Conservation (phyloP, 257 asterid species). For the Craterostigma plantagineum region DNA sequence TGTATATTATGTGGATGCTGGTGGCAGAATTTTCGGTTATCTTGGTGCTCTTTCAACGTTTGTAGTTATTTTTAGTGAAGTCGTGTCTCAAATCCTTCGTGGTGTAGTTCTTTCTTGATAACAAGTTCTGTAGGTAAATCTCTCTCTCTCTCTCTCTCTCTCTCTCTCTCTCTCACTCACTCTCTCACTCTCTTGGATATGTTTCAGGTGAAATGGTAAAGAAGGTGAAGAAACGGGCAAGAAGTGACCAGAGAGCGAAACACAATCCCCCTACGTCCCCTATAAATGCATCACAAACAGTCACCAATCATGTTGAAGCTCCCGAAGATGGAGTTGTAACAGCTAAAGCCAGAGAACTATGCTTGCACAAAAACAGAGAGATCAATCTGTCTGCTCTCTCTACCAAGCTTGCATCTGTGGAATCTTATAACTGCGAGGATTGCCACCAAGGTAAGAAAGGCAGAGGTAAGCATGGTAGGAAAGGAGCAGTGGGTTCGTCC, state of each 20-base stretch:
- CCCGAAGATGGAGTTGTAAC: conserved; percentile 19
- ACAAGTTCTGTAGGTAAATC: too few species aligned
- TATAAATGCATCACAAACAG: conserved; percentile 10
- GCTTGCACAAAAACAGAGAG: conserved; percentile 51
- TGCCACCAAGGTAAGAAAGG: conserved; percentile 47
- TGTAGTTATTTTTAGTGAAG: too few species aligned
- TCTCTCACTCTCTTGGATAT: conserved; percentile 10
- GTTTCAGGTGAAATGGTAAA: conserved; percentile 61
- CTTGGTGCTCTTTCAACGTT: too few species aligned
- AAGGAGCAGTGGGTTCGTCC: conserved; percentile 9
- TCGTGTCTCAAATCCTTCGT: too few species aligned
- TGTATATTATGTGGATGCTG: too few species aligned
- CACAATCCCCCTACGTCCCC: conserved; percentile 19
- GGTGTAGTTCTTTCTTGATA: too few species aligned
- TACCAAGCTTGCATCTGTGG: conserved; percentile 28
- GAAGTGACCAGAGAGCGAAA: conserved; percentile 47
- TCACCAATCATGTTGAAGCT: conserved; percentile 13
- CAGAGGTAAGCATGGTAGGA: conserved; percentile 25
- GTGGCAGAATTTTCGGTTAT: too few species aligned
- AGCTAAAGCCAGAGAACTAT: conserved; percentile 27
- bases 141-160: too few species aligned
- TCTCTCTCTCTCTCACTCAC: too few species aligned
- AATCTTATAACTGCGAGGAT: conserved; percentile 42
- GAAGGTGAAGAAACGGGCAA: conserved; percentile 51
- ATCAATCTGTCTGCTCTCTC: conserved; percentile 42